phyloP scores from a whole-genome alignment of 768 basidiomycete species.

The Tricholoma matsutake region DNA sequence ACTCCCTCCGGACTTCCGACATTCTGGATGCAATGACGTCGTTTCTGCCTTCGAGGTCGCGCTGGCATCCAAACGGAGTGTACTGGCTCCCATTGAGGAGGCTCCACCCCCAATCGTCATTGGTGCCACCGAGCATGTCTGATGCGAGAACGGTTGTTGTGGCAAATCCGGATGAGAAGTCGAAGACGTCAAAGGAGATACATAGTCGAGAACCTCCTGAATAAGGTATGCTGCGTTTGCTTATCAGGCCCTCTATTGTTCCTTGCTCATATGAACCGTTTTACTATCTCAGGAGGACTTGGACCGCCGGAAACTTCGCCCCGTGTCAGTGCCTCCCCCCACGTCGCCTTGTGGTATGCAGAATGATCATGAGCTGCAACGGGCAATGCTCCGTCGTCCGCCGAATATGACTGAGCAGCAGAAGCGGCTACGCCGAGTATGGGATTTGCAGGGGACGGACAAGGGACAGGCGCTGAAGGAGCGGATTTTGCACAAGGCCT shows the following conservation, averaged over 20 bases:
- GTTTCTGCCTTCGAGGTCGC: background rate
- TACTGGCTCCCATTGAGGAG: background rate
- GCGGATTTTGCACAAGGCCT: background rate
- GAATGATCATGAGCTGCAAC: background rate
- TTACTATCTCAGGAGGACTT: background rate
- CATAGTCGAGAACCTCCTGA: no score
- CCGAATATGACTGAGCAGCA: background rate
- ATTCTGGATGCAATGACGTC: background rate
- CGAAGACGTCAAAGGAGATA: no score
- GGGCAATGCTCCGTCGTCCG: background rate
- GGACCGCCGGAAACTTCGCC: background rate
- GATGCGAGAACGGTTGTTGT: no score
- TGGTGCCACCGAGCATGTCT: no score
- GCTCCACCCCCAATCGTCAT: no score
- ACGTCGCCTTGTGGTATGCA: background rate
- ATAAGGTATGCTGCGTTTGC: background rate
- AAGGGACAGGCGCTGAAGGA: background rate
- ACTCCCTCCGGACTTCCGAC: background rate
- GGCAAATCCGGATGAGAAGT: no score
- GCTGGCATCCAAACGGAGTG: background rate
- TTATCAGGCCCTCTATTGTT: background rate
- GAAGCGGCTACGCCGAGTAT: background rate
- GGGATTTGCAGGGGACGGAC: background rate
- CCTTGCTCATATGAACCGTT: no score
- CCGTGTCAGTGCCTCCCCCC: background rate